A percentile compares a stretch with the other conserved stretches of the same genome.
These are phyloP conservation scores for Wickerhamia fluorescens DNA, from an alignment of 805 yeast species.

Conservation along the genomic window DNA sequence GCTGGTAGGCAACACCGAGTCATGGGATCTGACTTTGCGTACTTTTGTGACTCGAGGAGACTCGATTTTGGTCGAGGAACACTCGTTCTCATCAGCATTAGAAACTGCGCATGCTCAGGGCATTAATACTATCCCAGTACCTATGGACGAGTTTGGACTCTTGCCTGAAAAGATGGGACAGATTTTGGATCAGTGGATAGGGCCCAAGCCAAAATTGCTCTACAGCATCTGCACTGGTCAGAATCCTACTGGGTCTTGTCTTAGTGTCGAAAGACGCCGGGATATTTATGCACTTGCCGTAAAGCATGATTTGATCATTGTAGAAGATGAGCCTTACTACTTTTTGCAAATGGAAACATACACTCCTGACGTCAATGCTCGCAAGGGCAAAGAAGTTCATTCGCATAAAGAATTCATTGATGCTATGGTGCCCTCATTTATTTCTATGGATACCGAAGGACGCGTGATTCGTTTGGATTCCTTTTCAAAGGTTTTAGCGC, in stretches of 20 bases:
- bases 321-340: constrained; percentile 98
- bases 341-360: constrained; percentile 89
- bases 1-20: constrained; percentile 83
- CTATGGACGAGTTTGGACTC: constrained; percentile 74
- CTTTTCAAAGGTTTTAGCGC: constrained; percentile 86
- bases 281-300: constrained; percentile 71
- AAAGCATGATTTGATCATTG: constrained; percentile 76
- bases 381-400: constrained; percentile 26
- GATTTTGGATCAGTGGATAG: constrained; percentile 64
- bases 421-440: constrained; percentile 68
- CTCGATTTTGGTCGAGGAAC: constrained; percentile 74
- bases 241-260: constrained; percentile 92
- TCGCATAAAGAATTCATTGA: constrained; percentile 60
- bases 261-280: constrained; percentile 69
- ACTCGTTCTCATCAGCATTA: constrained; percentile 75
- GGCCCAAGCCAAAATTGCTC: constrained; percentile 72
- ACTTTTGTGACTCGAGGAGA: constrained; percentile 76
- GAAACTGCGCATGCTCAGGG: constrained; percentile 77
- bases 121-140: constrained; percentile 59
- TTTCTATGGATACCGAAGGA: constrained; percentile 75
- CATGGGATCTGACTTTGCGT: constrained; percentile 79
- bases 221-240: constrained; percentile 96
- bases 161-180: constrained; percentile 62
- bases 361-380: constrained; percentile 33
- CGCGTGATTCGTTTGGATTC: constrained; percentile 87